Conservation (phyloP, 805 yeast species). For the Kluyveromyces wickerhamii region DNA sequence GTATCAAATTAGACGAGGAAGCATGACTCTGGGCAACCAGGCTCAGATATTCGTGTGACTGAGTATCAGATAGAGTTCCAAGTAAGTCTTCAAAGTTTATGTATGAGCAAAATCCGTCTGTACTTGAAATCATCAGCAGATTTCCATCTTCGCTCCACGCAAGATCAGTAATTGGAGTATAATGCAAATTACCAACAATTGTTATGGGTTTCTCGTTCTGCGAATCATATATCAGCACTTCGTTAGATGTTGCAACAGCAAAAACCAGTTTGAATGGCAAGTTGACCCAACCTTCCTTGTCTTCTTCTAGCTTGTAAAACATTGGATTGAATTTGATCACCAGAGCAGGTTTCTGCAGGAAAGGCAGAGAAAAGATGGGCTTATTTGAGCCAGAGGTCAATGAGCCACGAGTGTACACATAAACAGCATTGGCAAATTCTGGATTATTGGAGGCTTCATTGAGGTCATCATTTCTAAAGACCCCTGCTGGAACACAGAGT, state of each 20-base stretch:
- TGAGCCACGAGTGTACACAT: constrained; percentile 66
- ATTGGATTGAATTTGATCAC: constrained; percentile 74
- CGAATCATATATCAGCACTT: constrained; percentile 77
- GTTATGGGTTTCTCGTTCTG: constrained; percentile 62
- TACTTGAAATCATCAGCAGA: constrained; percentile 64
- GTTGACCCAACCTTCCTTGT: constrained; percentile 33
- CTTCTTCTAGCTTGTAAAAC: constrained; percentile 33
- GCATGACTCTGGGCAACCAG: no score
- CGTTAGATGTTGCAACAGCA: constrained; percentile 90
- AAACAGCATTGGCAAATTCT: constrained; percentile 61
- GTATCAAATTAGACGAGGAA: no score
- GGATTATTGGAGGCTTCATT: constrained; percentile 26
- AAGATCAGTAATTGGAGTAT: constrained; percentile 80
- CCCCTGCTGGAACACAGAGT: constrained; percentile 71
- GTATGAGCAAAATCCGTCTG: constrained; percentile 87
- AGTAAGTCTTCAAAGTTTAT: constrained; percentile 45
- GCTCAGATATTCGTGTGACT: no score
- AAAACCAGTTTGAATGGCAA: constrained; percentile 76
- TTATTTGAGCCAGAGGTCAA: constrained; percentile 38
- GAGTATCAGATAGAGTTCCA: no score
- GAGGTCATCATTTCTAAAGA: constrained; percentile 33
- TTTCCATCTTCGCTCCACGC: constrained; percentile 78
- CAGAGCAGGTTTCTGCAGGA: constrained; percentile 74
- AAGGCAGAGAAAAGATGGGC: constrained; percentile 76
- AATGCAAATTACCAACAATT: constrained; percentile 70